Evolutionary conservation across 2,329 filamentous ascomycete genomes (phyloP), one percentile per base, ranked within the genome.

Genomic region (Colletotrichum sp.): DNA sequence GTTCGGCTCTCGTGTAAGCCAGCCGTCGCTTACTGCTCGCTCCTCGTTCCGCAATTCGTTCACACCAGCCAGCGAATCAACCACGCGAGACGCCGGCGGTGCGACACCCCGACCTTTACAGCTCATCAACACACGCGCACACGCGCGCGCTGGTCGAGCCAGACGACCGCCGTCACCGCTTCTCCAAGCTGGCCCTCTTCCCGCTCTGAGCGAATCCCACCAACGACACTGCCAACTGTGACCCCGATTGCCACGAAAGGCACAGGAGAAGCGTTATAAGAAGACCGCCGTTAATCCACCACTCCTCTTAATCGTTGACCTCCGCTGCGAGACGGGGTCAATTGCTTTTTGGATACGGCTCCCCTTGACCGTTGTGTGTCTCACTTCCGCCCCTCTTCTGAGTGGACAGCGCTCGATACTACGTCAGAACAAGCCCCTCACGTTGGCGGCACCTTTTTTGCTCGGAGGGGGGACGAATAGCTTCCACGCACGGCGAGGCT

Each of bases 361-460:
- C 26, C 52, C 26, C 36, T 36, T 21, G 55, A n/a, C 30, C 18
- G 52, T 28, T 43, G 18, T 58, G 56, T 69, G 69, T 73, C 73
- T 73, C 73, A 69, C 34, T 28, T 9, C 56, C 43, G 38, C 58
- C 68, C 58, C 28, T 65, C 70, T 21, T 48, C 56, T 64, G 16
- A 75, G 58, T 69, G 58, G 73, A 58, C 58, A 36, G 28, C 21
- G 67, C 56, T 68, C 62, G 63, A 68, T 30, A 64, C 69, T 68
- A 73, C 73, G 69, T 75, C 73, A 69, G 73, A 75, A 48, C 34
- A 64, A 43, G 28, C 73, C 69, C 73, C 73, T 75, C 73, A 62
- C 73, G 14, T 64, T 52, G 24, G 62, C 36, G 38, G n/a, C 28
- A 18, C n/a, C 18, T 61, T 32, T 32, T 14, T 56, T 9, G n/a